These are phyloP conservation scores for Ochetophila trinervis DNA, from an alignment of 306 rosid species.

Conservation along the genomic window DNA sequence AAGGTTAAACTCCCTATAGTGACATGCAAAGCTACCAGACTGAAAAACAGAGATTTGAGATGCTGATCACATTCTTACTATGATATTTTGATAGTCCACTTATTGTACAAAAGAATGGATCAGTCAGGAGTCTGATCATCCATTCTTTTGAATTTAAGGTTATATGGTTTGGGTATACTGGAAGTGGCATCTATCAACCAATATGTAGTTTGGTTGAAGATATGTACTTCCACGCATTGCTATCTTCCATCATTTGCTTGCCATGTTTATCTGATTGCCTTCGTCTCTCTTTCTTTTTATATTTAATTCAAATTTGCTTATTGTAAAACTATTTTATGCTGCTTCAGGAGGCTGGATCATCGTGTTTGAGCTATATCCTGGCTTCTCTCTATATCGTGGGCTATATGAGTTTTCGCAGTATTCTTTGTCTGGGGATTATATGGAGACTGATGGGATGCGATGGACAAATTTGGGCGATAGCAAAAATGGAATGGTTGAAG, in stretches of 20 bases:
- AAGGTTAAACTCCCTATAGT: background rate
- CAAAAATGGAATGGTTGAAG: conserved; percentile 64
- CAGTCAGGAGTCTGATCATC: too few relatives aligned
- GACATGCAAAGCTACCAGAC: background rate
- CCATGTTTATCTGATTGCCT: background rate
- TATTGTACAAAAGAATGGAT: too few relatives aligned
- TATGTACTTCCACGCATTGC: background rate
- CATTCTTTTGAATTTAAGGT: background rate
- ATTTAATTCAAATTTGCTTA: background rate
- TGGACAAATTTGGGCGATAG: conserved; percentile 66
- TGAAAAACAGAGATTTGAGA: background rate
- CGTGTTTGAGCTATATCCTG: conserved; percentile 74
- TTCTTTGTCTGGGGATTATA: conserved; percentile 41
- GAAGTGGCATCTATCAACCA: background rate
- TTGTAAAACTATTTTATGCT: background rate
- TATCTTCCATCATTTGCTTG: too few relatives aligned
- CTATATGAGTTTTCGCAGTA: conserved; percentile 63
- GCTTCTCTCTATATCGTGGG: conserved; percentile 77
- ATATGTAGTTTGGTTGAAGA: background rate
- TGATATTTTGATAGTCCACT: background rate
- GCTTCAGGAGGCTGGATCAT: conserved; percentile 60
- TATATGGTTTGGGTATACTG: background rate
- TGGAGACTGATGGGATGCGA: conserved; percentile 70
- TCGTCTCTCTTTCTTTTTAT: background rate
- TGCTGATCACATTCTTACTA: background rate